Conservation (phyloP, 495 filamentous ascomycete genomes). For the Podospora tetraspora region DNA sequence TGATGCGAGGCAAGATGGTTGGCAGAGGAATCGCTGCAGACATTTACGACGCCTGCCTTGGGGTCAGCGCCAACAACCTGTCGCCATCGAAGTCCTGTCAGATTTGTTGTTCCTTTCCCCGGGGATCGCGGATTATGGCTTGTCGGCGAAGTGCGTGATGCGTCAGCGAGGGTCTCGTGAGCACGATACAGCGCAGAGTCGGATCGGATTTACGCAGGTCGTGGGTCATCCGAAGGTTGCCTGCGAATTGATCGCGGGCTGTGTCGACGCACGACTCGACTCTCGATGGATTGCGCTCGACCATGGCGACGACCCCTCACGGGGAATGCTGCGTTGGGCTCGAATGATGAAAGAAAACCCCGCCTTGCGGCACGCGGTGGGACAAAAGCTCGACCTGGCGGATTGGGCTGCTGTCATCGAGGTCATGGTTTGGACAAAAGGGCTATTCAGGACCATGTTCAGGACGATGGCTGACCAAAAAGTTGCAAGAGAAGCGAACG, state of each 20-base stretch:
- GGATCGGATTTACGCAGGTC: no score
- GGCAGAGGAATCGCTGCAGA: neutral
- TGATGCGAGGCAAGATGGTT: neutral
- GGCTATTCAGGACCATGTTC: neutral
- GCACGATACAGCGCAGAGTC: no score
- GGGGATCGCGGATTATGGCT: neutral
- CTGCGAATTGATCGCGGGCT: neutral
- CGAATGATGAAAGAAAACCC: no score
- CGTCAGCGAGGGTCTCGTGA: neutral
- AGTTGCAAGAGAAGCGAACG: no score
- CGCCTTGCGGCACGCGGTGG: no score
- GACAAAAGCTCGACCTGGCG: no score
- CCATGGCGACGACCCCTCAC: no score
- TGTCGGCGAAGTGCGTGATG: neutral
- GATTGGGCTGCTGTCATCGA: no score
- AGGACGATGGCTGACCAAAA: no score
- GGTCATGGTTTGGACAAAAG: neutral
- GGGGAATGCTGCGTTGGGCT: no score
- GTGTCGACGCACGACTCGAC: neutral
- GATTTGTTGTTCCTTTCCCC: neutral
- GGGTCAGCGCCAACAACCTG: neutral
- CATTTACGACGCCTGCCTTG: neutral
- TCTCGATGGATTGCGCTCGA: no score
- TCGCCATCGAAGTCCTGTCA: neutral
- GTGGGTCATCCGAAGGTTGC: no score